A percentile compares a stretch with the other conserved stretches of the same genome.
Evolutionary conservation across 1,284 basidiomycete species (phyloP).

Genomic region (Rhodotorula sp.): DNA sequence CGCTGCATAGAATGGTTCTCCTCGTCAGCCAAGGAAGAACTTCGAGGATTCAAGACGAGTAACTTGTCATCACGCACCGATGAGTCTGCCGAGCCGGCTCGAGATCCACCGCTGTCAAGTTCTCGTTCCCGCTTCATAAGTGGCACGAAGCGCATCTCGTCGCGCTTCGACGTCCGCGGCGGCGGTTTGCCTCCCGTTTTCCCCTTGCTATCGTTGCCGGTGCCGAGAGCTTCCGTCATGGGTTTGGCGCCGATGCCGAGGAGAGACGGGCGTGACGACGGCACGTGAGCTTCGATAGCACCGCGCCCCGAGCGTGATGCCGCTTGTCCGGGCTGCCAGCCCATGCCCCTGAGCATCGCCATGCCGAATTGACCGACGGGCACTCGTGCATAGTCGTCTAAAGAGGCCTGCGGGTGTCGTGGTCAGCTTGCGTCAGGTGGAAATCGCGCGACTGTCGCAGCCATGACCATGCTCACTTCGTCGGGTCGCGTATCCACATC

Average conservation of each 20-base stretch:
- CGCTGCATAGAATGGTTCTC: conserved; percentile 7
- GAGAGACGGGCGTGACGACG: conserved; percentile 72
- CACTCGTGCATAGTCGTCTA: conserved; percentile 84
- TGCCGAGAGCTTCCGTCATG: conserved; percentile 57
- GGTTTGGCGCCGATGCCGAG: conserved; percentile 90
- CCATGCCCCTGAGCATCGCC: conserved; percentile 93
- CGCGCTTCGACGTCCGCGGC: conserved; percentile 58
- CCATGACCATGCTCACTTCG: conserved; percentile 44
- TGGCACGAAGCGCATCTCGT: conserved; percentile 33
- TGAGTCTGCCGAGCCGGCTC: conserved; percentile 16
- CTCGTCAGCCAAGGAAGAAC: neutral
- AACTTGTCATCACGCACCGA: neutral
- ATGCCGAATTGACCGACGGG: conserved; percentile 91
- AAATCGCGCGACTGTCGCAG: too few relatives aligned
- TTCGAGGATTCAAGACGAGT: too few relatives aligned
- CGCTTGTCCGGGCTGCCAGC: conserved; percentile 80
- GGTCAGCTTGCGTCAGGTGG: neutral
- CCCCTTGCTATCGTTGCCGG: neutral
- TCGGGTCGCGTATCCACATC: conserved; percentile 77
- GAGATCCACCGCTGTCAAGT: conserved; percentile 9
- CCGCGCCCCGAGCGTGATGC: conserved; percentile 55
- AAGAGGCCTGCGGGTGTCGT: conserved; percentile 31
- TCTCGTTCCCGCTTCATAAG: conserved; percentile 24
- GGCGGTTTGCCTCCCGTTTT: conserved; percentile 55
- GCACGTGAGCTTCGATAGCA: conserved; percentile 73